phyloP scores from a whole-genome alignment of 2,329 filamentous ascomycete genomes.

The Hymenoscyphus linearis region DNA sequence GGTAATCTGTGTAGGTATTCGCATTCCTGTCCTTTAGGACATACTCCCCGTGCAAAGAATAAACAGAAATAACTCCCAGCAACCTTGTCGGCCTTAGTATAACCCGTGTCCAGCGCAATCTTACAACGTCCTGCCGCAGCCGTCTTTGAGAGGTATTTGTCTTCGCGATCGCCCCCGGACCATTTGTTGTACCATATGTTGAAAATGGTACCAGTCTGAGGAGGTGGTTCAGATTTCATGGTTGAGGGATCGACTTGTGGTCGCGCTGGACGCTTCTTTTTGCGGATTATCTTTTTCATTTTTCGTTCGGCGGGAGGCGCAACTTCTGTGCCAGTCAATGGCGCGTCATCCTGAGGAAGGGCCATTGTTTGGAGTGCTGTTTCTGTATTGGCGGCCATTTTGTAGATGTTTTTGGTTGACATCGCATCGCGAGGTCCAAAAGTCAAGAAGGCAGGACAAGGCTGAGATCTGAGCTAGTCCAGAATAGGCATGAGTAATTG shows the following conservation, averaged over 20 bases:
- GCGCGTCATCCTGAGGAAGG: constrained; percentile 22
- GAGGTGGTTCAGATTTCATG: constrained; percentile 77
- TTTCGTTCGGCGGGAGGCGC: constrained; percentile 40
- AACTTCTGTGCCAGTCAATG: constrained; percentile 26
- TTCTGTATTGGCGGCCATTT: constrained; percentile 2
- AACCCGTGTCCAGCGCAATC: constrained; percentile 72
- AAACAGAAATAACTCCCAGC: constrained; percentile 86
- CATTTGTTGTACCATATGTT: constrained; percentile 99
- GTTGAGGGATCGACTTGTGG: constrained; percentile 84
- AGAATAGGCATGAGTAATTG: background rate
- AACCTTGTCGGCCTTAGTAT: constrained; percentile 71
- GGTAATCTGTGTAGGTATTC: constrained; percentile 89
- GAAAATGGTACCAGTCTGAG: constrained; percentile 91
- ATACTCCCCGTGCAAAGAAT: constrained; percentile 78
- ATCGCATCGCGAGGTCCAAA: background rate
- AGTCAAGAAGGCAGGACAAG: constrained; percentile 1
- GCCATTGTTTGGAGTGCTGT: constrained; percentile 9
- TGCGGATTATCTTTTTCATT: constrained; percentile 86
- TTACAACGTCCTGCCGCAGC: constrained; percentile 83
- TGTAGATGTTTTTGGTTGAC: background rate
- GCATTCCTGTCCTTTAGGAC: constrained; percentile 87
- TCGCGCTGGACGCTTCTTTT: constrained; percentile 83
- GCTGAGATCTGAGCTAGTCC: background rate
- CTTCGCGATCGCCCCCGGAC: constrained; percentile 90
- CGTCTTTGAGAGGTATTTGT: constrained; percentile 79